Base-by-base conservation (phyloP, 2,329 filamentous ascomycete species). In the Coniella vitis region DNA sequence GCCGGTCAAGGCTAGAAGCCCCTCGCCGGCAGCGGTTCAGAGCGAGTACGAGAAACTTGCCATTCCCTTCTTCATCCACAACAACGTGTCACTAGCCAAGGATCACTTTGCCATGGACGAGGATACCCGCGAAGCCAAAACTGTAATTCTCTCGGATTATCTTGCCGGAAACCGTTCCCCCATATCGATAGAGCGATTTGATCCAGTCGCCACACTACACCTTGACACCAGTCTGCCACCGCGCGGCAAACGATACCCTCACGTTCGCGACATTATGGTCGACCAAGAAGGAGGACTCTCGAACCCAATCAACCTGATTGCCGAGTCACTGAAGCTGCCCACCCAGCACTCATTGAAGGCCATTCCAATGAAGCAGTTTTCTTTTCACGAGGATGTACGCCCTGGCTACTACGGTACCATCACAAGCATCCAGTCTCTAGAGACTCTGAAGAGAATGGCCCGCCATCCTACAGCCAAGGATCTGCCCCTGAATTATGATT, bases 31-130 rank as follows among this genome's bases (percentile, higher is more conserved):
- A 61, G 51, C 35, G 41, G 48, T 19, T 16, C 48, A 44, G 25
- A 53, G 77, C 0, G 74, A 79, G 38, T 90, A 88, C 56, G 70
- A 86, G 16, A 82, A 80, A 56, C 71, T 75, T 32, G 97, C 97
- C 60, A 77, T 89, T 29, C 83, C 87, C 0, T 97, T 96, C 64
- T 90, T 86, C 54, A 61, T 93, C 39, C 85, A 88, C 51, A 74
- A 82, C 3, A 77, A 88, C 59, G 86, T 88, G 1, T 78, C 68
- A n/a, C 57, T 96, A 46, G 89, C 90, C 0, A 73, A 75, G 0
- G 68, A 73, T 42, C 71, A 70, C 2, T 79, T 79, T 22, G 63
- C 73, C 35, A 73, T 83, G 62, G 82, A 87, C 55, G 62, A 74
- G 1, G 71, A 80, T 52, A 76, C 78, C 0, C 69, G 72, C 21